Percentiles rank a stretch among this genome's conserved stretches.
Evolutionary conservation across 179 eudicot species (phyloP).

Genomic region (Corrigiola litoralis): DNA sequence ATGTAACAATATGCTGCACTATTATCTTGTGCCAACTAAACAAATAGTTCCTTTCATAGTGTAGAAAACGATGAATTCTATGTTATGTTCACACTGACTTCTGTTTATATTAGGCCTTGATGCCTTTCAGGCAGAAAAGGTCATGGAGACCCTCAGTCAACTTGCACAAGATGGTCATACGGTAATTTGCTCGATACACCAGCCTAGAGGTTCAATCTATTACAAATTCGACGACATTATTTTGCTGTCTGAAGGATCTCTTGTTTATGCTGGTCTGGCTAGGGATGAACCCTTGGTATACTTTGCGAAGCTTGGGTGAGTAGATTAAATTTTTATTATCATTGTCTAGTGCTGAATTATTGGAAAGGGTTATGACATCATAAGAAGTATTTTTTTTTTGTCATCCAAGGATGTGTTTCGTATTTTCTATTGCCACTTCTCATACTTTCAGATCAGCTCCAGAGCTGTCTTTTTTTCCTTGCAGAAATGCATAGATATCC

Average conservation of each 20-base stretch:
- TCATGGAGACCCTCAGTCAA: slow-evolving; percentile 90
- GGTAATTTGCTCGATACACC: slow-evolving; percentile 98
- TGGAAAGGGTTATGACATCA: neutral
- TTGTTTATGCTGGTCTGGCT: slow-evolving; percentile 89
- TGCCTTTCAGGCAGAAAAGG: slow-evolving; percentile 98
- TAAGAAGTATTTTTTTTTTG: too few relatives aligned
- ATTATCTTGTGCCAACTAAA: too few relatives aligned
- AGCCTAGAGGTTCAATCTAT: slow-evolving; percentile 95
- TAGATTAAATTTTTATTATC: slow-evolving; percentile 21
- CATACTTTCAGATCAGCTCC: too few relatives aligned
- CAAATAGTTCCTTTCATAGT: neutral
- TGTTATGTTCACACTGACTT: neutral
- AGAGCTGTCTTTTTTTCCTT: too few relatives aligned
- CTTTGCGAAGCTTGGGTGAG: slow-evolving; percentile 83
- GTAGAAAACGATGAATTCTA: neutral
- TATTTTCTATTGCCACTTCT: too few relatives aligned
- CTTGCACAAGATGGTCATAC: slow-evolving; percentile 98
- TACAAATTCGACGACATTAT: slow-evolving; percentile 92
- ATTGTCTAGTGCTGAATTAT: neutral
- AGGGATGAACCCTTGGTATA: slow-evolving; percentile 60
- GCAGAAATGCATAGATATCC: too few relatives aligned
- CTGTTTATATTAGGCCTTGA: slow-evolving; percentile 72
- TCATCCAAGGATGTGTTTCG: too few relatives aligned
- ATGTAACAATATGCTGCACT: too few relatives aligned
- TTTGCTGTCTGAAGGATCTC: slow-evolving; percentile 78